These are phyloP conservation scores for Wickerhamiella occidentalis DNA, from an alignment of 805 yeast genomes.

Conservation along the genomic window DNA sequence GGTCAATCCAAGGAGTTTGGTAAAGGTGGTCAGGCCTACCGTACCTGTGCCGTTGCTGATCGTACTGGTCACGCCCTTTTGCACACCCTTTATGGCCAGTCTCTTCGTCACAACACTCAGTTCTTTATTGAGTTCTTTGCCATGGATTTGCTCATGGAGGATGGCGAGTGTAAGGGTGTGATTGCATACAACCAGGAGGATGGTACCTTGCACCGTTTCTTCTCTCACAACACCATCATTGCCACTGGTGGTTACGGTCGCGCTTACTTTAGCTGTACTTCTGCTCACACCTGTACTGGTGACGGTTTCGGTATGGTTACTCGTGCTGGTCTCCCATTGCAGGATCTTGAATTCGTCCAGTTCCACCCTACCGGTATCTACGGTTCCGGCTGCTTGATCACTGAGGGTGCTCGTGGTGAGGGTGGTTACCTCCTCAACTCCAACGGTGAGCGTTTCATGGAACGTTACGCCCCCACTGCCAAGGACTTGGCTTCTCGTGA, in stretches of 20 bases:
- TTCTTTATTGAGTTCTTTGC: slow-evolving; percentile 97
- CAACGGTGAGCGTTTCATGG: slow-evolving; percentile 99
- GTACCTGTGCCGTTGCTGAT: slow-evolving; percentile 99
- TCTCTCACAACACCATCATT: slow-evolving; percentile 89
- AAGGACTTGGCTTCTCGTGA: slow-evolving; percentile 98
- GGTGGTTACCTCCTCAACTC: slow-evolving; percentile 95
- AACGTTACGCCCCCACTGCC: slow-evolving; percentile 97
- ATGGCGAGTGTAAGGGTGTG: slow-evolving; percentile 93
- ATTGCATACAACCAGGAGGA: slow-evolving; percentile 98
- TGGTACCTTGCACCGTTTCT: slow-evolving; percentile 95
- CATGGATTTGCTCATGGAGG: slow-evolving; percentile 82
- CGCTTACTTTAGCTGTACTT: slow-evolving; percentile 96
- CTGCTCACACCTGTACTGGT: slow-evolving; percentile 99
- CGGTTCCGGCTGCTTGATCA: slow-evolving; percentile 96
- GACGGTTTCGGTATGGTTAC: slow-evolving; percentile 98
- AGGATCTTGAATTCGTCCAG: slow-evolving; percentile 94
- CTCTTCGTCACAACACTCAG: slow-evolving; percentile 91
- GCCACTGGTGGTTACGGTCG: slow-evolving; percentile 99
- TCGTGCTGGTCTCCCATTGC: slow-evolving; percentile 95
- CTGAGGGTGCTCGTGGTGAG: slow-evolving; percentile 99
- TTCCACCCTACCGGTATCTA: slow-evolving; percentile 99
- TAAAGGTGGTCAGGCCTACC: slow-evolving; percentile 97
- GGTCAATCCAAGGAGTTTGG: slow-evolving; percentile 94
- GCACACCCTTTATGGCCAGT: slow-evolving; percentile 93
- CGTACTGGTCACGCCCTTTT: slow-evolving; percentile 96